phyloP scores from a whole-genome alignment of 352 stramenopile genomes.

The Phytophthora chlamydospora region DNA sequence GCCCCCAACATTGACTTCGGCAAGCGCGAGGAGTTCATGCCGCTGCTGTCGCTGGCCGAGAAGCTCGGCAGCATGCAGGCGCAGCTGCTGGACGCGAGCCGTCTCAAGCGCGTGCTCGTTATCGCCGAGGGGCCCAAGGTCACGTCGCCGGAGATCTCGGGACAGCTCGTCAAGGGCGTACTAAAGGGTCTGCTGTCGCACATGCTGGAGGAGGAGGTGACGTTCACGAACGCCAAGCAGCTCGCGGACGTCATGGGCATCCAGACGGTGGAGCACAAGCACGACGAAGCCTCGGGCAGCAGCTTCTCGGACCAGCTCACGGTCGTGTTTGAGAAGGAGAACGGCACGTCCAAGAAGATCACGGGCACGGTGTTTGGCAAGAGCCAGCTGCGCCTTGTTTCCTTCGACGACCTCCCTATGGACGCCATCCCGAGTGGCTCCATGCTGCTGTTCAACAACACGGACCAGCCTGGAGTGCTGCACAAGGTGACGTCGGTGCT shows the following conservation, averaged over 20 bases:
- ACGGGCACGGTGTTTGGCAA: constrained; percentile 91
- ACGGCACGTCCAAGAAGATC: constrained; percentile 80
- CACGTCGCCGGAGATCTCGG: constrained; percentile 80
- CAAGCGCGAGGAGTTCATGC: constrained; percentile 74
- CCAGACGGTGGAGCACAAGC: constrained; percentile 89
- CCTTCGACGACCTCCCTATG: constrained; percentile 89
- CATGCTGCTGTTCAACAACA: constrained; percentile 95
- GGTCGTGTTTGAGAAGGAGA: constrained; percentile 92
- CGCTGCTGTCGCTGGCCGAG: constrained; percentile 90
- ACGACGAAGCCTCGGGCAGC: constrained; percentile 73
- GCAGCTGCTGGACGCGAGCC: constrained; percentile 80
- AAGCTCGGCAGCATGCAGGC: constrained; percentile 91
- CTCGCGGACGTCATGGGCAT: constrained; percentile 91
- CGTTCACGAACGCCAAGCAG: constrained; percentile 87
- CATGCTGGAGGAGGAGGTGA: constrained; percentile 92
- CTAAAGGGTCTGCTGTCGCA: constrained; percentile 92
- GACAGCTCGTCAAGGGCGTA: constrained; percentile 87
- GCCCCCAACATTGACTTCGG: constrained; percentile 93
- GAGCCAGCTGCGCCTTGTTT: constrained; percentile 86
- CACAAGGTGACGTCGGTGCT: constrained; percentile 94
- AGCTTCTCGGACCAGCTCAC: constrained; percentile 92
- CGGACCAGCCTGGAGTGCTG: constrained; percentile 94
- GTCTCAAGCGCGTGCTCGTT: constrained; percentile 73
- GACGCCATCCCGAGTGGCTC: constrained; percentile 86
- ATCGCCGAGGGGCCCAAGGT: constrained; percentile 82